phyloP scores from a whole-genome alignment of 176 grass and related monocot species.

The Triticum dicoccoides region DNA sequence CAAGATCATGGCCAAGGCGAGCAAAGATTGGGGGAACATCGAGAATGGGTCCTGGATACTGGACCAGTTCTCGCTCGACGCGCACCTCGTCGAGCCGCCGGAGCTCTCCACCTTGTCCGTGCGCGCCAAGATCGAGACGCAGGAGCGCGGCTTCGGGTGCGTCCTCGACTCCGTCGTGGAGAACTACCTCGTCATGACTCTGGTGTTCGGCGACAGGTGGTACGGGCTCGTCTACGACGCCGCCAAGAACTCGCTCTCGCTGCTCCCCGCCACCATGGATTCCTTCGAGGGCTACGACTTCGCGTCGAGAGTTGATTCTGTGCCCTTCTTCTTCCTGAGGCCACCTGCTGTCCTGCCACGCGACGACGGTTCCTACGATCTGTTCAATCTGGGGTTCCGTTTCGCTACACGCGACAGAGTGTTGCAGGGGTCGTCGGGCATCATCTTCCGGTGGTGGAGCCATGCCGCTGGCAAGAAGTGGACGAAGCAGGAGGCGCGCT shows the following conservation, averaged over 20 bases:
- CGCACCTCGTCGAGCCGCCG: not conserved
- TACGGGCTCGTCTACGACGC: not conserved
- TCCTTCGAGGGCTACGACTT: too few relatives aligned
- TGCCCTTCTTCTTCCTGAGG: too few relatives aligned
- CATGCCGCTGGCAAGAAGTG: too few relatives aligned
- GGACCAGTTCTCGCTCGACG: not conserved
- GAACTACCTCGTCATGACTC: not conserved
- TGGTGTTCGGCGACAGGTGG: not conserved
- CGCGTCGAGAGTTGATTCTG: too few relatives aligned
- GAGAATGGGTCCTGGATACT: not conserved
- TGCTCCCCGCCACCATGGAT: too few relatives aligned
- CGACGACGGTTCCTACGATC: too few relatives aligned
- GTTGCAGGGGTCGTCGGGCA: too few relatives aligned
- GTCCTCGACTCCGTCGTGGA: not conserved
- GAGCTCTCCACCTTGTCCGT: not conserved
- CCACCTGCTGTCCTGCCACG: too few relatives aligned
- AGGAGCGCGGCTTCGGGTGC: not conserved
- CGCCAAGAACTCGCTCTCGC: not conserved
- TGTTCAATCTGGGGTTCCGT: too few relatives aligned
- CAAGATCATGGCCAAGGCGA: not conserved
- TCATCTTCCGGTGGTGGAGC: too few relatives aligned
- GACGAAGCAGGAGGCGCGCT: too few relatives aligned
- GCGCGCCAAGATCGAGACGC: not conserved
- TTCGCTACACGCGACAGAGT: too few relatives aligned
- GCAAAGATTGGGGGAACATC: not conserved